Evolutionary conservation across 2,329 filamentous ascomycete genomes (phyloP).

Genomic region (Emmonsiellopsis sp.): DNA sequence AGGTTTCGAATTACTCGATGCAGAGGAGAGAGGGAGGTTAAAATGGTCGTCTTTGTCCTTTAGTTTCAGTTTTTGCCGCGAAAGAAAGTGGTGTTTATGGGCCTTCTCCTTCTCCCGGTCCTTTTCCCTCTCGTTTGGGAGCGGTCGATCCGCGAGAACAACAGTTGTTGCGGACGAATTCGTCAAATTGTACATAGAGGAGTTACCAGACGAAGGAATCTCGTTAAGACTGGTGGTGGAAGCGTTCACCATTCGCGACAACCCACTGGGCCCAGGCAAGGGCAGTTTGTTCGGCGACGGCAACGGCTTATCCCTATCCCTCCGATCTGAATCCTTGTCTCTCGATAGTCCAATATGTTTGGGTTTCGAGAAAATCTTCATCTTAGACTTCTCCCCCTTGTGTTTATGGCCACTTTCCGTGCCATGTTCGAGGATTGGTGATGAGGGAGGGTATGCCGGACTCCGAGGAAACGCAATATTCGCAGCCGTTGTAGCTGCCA

Average conservation of each 20-base stretch:
- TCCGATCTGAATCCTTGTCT: constrained; percentile 45
- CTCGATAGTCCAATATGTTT: constrained; percentile 56
- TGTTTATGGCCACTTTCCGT: constrained; percentile 29
- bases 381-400: constrained; percentile 53
- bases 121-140: constrained; percentile 28
- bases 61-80: constrained; percentile 55
- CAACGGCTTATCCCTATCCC: constrained; percentile 43
- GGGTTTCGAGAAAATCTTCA: constrained; percentile 60
- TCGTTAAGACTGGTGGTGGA: constrained; percentile 53
- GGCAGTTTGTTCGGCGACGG: constrained; percentile 51
- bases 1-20: constrained; percentile 54
- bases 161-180: constrained; percentile 55
- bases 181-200: constrained; percentile 51
- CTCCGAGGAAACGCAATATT: constrained; percentile 53
- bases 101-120: constrained; percentile 34
- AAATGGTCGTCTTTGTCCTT: constrained; percentile 52
- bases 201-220: constrained; percentile 41
- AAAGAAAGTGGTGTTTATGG: constrained; percentile 55
- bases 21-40: constrained; percentile 52
- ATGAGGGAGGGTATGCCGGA: constrained; percentile 21
- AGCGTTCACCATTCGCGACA: constrained; percentile 48
- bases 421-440: constrained; percentile 8
- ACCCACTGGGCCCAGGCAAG: constrained; percentile 40
- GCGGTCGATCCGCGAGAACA: constrained; percentile 38
- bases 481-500: constrained; percentile 53